phyloP scores from a whole-genome alignment of 106 monocot species.

The Acorus calamus region DNA sequence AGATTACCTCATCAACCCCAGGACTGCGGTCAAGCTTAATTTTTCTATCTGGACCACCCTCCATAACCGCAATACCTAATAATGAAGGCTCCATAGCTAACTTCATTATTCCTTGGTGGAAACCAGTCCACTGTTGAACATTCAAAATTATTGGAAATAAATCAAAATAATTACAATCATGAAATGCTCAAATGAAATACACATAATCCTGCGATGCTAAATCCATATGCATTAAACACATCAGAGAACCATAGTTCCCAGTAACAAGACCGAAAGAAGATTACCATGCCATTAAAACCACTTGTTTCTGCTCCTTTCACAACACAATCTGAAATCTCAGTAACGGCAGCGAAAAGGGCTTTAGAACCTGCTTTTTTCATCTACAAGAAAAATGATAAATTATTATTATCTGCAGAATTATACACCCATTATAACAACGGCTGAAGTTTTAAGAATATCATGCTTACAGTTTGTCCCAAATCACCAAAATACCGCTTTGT shows the following conservation, averaged over 20 bases:
- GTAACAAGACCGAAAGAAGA: neutral
- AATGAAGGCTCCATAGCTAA: slow-evolving; percentile 87
- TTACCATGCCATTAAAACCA: slow-evolving; percentile 90
- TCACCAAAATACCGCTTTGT: slow-evolving; percentile 89
- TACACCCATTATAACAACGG: neutral
- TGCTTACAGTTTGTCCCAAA: slow-evolving; percentile 69
- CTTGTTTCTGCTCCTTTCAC: slow-evolving; percentile 72
- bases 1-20: slow-evolving; percentile 80
- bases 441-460: neutral
- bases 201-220: neutral
- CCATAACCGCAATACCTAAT: slow-evolving; percentile 70
- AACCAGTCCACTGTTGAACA: slow-evolving; percentile 49
- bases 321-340: slow-evolving; percentile 85
- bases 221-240: neutral
- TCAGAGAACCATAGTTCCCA: neutral
- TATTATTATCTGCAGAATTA: neutral
- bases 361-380: slow-evolving; percentile 78
- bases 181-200: neutral
- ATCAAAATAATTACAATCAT: neutral
- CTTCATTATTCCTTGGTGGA: slow-evolving; percentile 85
- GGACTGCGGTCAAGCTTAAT: slow-evolving; percentile 78
- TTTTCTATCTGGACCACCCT: slow-evolving; percentile 89
- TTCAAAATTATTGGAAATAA: neutral
- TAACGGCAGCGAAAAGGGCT: slow-evolving; percentile 75
- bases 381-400: slow-evolving; percentile 20